Percentiles rank a stretch among this genome's conserved stretches.
Conservation (phyloP, 495 filamentous ascomycete species). For the Amniculicola lignicola region DNA sequence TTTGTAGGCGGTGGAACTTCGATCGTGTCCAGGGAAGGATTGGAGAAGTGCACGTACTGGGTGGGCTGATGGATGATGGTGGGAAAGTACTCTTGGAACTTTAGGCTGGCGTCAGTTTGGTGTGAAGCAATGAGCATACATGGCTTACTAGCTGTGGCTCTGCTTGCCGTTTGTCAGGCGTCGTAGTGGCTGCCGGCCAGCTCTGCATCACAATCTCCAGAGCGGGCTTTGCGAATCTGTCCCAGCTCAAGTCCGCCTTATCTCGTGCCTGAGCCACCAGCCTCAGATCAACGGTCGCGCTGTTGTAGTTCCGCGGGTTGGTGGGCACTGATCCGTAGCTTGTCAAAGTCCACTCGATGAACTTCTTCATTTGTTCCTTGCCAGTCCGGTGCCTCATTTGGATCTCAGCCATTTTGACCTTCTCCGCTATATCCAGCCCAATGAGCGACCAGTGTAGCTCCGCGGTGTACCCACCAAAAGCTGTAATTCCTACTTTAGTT, state of each 20-base stretch:
- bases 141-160: too few relatives aligned
- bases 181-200: constrained; percentile 25
- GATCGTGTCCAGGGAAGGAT: constrained; percentile 5
- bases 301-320: constrained; percentile 21
- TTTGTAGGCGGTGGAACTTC: constrained; percentile 7
- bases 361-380: constrained; percentile 20
- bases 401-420: constrained; percentile 22
- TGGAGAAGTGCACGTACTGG: constrained; percentile 16
- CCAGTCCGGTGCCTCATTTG: constrained; percentile 14
- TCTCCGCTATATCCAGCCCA: constrained; percentile 27
- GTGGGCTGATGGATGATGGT: constrained; percentile 13
- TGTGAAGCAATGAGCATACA: too few relatives aligned
- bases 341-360: constrained; percentile 18
- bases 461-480: constrained; percentile 24
- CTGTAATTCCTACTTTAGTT: constrained; percentile 30
- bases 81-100: constrained; percentile 23
- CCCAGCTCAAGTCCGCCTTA: constrained; percentile 9
- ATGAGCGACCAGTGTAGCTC: constrained; percentile 24
- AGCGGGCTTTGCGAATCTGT: constrained; percentile 20
- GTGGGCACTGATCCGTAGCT: constrained; percentile 11
- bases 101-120: too few relatives aligned
- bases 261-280: constrained; percentile 24
- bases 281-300: constrained; percentile 23
- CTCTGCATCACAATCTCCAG: constrained; percentile 24
- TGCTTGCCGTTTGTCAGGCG: constrained; percentile 23